Base-by-base conservation (phyloP, 495 filamentous ascomycete species). In the Cercophora samala region DNA sequence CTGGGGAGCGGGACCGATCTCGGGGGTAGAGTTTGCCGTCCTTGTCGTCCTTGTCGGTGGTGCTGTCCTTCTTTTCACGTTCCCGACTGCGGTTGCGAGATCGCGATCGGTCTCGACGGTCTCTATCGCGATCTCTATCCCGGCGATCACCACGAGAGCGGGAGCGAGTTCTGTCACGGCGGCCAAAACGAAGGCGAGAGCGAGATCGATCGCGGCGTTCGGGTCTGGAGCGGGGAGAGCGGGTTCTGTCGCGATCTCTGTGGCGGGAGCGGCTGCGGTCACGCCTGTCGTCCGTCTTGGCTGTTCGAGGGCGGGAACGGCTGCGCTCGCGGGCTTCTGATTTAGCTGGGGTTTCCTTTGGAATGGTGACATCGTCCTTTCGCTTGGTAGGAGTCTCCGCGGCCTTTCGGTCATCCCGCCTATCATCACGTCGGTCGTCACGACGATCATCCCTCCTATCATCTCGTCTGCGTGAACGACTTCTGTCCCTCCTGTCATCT, bases 401-500 rank as follows among this genome's bases (percentile, higher is more conserved):
- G 15, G 5, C 1, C 53, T 66, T 66, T 6, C 65, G 58, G 46
- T 67, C 64, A 32, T 70, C 71, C 22, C 42, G 58, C 2, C 22
- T 60, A 15, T 69, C 68, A 46, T 70, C 70, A 5, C 61, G 32
- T 3, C 69, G 64, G 17, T 64, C 67, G 6, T 70, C 69, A 4
- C 70, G 67, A 1, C 66, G 58, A 22, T 72, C 70, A 46, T 75
- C 72, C 4, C 69, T 65, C 3, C 75, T 73, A 21, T 70, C 68
- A 53, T 73, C 70, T 6, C 68, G 5, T 69, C 70, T 64, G 29
- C 73, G 70, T 37, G 80, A 80, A 37, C 77, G 77, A 62, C 79
- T 82, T 17, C 75, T 76, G 5, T 82, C 81, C 68, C 74, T 76
- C 8, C 73, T 77, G 18, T 78, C 76, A 46, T 76, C 69, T 55